Evolutionary conservation across 108 stramenopile species (phyloP), one percentile per base, ranked within the genome.

Genomic region (Discostella pseudostelligera): DNA sequence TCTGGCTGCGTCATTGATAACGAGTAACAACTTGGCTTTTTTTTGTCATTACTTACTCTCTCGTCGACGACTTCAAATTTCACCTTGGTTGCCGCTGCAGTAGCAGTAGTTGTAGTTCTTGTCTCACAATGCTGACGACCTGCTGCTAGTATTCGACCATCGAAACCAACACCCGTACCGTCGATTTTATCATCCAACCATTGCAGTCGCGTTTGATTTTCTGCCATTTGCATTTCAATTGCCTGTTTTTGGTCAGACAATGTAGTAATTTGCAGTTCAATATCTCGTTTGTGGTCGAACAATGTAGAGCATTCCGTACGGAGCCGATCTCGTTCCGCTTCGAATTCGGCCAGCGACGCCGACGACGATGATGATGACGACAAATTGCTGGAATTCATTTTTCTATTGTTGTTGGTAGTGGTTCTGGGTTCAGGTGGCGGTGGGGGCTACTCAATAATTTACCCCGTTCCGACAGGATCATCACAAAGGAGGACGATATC

Each of bases 181-280:
- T 82, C 85, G 59, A 90, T 87, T 19, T 78, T 58, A 22, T 78
- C 86, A 54, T 90, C 89, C 56, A 90, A 54, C 54, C 69, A 68
- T 20, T 69, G 64, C 21, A 90, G 56, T 12, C 83, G 78, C 11
- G 76, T 59, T 45, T 81, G 69, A 46, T 80, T 49, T 8, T 61
- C 56, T 42, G 72, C 53, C 65, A 87, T 79, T 57, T 75, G 70
- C 21, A 60, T 40, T 29, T 78, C 59, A 20, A 86, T 73, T 10
- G 67, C 74, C n/a, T 76, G 29, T 22, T 73, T 69, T 46, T 70
- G 48, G 28, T 64, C 68, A 20, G 56, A 65, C 26, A 76, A 29
- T 9, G 68, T 20, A 4, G 32, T 5, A 4, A 32, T 32, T 36
- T 70, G 61, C 37, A 59, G 59, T 54, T 74, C 28, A 8, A 43